Evolutionary conservation across 192 early-diverging fungal genomes (phyloP), one percentile per base, ranked within the genome.

Genomic region (Pilaira anomala): DNA sequence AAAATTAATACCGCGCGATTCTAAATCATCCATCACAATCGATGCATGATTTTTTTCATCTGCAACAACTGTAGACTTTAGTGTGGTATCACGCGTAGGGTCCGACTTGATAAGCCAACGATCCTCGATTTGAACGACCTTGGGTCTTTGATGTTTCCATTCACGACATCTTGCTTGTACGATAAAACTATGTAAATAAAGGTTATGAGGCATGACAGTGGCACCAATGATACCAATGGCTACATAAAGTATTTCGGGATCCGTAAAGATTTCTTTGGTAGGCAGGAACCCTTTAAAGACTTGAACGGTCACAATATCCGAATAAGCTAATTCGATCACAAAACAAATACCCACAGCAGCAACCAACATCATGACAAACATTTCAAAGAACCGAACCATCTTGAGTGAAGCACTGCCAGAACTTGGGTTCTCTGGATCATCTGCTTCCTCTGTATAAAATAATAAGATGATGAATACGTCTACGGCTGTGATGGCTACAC

Each of bases 171-270:
- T 73, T 14, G 85, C 78, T 48, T 88, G 83, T 9, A 92, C 88
- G 53, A 93, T 80, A 60, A 76, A 81, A 2, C 87, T 88, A 53
- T 93, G 92, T 12, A 93, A 71, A 58, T 88, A 93, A 0, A 93
- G 68, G 58, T 92, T 92, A 68, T 93, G 91, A n/a, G 91, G 91
- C 67, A 69, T 69, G 7, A 67, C 65, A 0, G 91, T 93, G 3
- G 92, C 92, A 22, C 92, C 92, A 67, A 92, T 87, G 52, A 93
- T 93, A 54, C 86, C 90, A 52, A 93, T 86, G 12, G 88, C 78
- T 9, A 93, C 56, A 45, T 87, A 93, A 0, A 93, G 69, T 25
- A 75, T 70, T 1, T 76, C 83, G 0, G 68, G 44, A 26, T 87
- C 69, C 0, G 77, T 85, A 51, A 92, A 80, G 8, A 93, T 68